Evolutionary conservation across 257 asterid genomes (phyloP), one percentile per base, ranked within the genome.

Genomic region (Euphrasia confusa): DNA sequence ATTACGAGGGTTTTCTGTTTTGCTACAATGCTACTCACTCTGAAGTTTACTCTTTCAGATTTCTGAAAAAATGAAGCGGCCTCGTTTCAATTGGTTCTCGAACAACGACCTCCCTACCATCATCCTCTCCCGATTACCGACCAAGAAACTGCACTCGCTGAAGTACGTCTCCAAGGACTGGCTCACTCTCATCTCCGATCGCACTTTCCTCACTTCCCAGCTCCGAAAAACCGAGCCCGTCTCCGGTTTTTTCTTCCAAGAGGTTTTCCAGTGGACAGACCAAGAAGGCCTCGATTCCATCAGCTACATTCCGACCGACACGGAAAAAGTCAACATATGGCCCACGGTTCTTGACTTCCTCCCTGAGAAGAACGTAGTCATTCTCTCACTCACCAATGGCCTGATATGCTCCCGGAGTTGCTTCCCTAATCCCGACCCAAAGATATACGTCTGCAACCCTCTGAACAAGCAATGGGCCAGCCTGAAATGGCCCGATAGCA

Each of bases 171-270:
- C 90, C 0, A 89, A 75, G 56, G 86, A 75, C 15, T 84, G 93
- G 87, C 63, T 49, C 10, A 18, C 35, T 42, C 80, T 86, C 21
- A 72, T 86, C 63, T 80, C 93, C 0, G 76, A 74, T 28, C 83
- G 80, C 14, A 58, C 84, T n/a, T 82, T 85, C 63, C 26, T 78
- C 58, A 17, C 44, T 14, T 24, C 35, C 52, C 94, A 78, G 78
- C 12, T 74, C 54, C 67, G 68, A 72, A 75, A 9, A 15, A 44
- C 39, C 11, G 90, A 82, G 60, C 68, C 79, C 0, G 66, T 71
- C 1, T 27, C 83, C 0, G 95, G 96, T 7, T 80, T 86, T 70
- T 86, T 86, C 83, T 77, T 75, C 74, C 94, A 88, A 60, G 89
- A 76, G 63, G 63, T 65, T 18, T 78, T 60, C 65, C 72, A 68